Evolutionary conservation across 2,329 filamentous ascomycete genomes (phyloP), one percentile per base, ranked within the genome.

Genomic region (Penicillium occitanis): DNA sequence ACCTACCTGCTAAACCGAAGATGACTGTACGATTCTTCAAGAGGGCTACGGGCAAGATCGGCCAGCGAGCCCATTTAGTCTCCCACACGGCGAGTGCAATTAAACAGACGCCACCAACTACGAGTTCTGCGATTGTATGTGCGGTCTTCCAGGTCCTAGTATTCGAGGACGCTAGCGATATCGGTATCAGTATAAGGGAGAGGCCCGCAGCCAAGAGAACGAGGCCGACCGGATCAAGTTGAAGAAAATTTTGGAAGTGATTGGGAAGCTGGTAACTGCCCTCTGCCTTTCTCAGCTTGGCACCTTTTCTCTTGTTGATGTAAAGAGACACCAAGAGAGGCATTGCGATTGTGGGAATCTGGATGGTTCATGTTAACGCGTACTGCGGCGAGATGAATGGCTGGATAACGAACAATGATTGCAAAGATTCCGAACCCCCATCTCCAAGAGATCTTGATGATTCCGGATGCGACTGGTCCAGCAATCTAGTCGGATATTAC

Each of bases 401-500:
- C 8, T 11, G 11, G 19, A 51, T 19, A 37, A 62, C 60, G 22
- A 22, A 63, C 61, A 22, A 63, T 63, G 44, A 63, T 63, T 19
- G 61, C 61, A 37, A 63, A 63, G 3, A 63, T 63, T n/a, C 61
- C 61, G 42, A 63, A 63, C 2, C 61, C 61, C 61, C 61, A 63
- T 44, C 61, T 28, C 61, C 61, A 63, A 44, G 61, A 55, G 17
- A 63, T 63, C 7, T 63, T 42, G 50, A 63, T 57, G 19, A 63
- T 42, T n/a, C 50, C 61, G 1, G 61, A 42, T 22, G 61, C 61
- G 51, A 57, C 50, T 8, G 61, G 50, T 30, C 61, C 61, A 19
- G 61, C 48, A 46, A 63, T 63, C 61, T 63, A 40, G 10, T 55
- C 2, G 44, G 44, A 40, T 30, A 57, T 63, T 63, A 57, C 48